Percentiles rank a stretch among this genome's conserved stretches.
These are phyloP conservation scores for Termitomyces sp. DNA, from an alignment of 768 basidiomycete genomes.

Conservation along the genomic window DNA sequence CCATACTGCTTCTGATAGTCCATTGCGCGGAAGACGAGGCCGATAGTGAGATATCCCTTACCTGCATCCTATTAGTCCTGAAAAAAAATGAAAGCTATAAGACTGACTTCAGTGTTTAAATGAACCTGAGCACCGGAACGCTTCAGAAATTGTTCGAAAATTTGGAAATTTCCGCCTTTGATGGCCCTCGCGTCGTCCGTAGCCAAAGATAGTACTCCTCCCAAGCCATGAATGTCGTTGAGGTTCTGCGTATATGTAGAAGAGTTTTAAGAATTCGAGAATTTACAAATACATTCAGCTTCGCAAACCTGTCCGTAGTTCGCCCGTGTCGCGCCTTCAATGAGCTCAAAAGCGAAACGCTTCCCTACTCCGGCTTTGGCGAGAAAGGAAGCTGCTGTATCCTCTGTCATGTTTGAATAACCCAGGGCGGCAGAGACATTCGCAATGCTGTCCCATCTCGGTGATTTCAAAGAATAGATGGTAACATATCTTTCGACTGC, in stretches of 20 bases:
- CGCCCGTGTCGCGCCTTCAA: slow-evolving; percentile 76
- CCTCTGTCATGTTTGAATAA: slow-evolving; percentile 43
- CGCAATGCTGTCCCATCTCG: slow-evolving; percentile 58
- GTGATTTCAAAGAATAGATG: slow-evolving; percentile 50
- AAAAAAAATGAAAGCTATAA: background rate
- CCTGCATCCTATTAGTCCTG: slow-evolving; percentile 27
- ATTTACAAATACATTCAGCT: background rate
- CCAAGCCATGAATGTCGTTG: slow-evolving; percentile 70
- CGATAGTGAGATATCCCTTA: slow-evolving; percentile 42
- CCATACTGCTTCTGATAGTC: slow-evolving; percentile 44
- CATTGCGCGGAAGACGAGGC: slow-evolving; percentile 40
- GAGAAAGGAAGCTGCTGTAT: slow-evolving; percentile 55
- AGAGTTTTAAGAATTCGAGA: background rate
- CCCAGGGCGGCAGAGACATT: slow-evolving; percentile 47
- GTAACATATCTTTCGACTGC: slow-evolving; percentile 47
- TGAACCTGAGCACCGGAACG: slow-evolving; percentile 63
- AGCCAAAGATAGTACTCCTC: slow-evolving; percentile 67
- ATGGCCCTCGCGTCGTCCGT: slow-evolving; percentile 61
- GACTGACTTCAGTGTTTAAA: slow-evolving; percentile 61
- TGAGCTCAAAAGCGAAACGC: slow-evolving; percentile 63
- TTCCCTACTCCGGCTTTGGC: slow-evolving; percentile 45
- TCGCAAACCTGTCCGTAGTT: slow-evolving; percentile 71
- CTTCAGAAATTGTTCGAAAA: slow-evolving; percentile 80
- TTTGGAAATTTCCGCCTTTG: slow-evolving; percentile 74
- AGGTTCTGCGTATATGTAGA: slow-evolving; percentile 40